phyloP scores from a whole-genome alignment of 2,329 filamentous ascomycete species.

The Sphaerulina vaccinii region DNA sequence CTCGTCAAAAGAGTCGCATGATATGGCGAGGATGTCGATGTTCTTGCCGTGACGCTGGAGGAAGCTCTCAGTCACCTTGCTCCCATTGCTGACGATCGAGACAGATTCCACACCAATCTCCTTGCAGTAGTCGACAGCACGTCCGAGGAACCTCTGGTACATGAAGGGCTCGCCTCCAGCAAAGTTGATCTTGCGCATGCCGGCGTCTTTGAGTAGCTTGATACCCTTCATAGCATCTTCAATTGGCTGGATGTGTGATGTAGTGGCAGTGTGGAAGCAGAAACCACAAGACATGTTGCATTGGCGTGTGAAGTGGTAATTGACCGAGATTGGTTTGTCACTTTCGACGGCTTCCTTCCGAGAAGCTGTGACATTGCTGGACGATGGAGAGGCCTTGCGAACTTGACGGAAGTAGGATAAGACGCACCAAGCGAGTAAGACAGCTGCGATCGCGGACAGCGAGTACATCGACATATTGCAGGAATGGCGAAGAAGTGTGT shows the following conservation, averaged over 20 bases:
- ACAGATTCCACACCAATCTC: conserved; percentile 52
- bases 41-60: conserved; percentile 43
- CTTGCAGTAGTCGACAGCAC: conserved; percentile 27
- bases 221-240: conserved; percentile 45
- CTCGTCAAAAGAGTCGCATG: conserved; percentile 55
- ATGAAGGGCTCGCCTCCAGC: background rate
- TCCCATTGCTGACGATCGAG: conserved; percentile 56
- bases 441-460: background rate
- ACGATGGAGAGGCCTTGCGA: no score
- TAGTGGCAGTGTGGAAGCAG: conserved; percentile 57
- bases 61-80: conserved; percentile 46
- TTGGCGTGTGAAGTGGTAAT: conserved; percentile 48
- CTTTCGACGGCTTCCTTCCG: no score
- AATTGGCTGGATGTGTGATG: conserved; percentile 45
- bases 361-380: no score
- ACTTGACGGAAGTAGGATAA: background rate
- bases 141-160: background rate
- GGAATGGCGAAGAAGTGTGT: no score
- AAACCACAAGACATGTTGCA: conserved; percentile 54
- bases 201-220: background rate
- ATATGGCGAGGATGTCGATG: conserved; percentile 55
- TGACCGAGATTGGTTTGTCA: conserved; percentile 43
- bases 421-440: background rate
- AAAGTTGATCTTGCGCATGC: background rate
- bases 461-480: background rate